These are phyloP conservation scores for Gloeophyllum trabeum DNA, from an alignment of 768 basidiomycete species.

Conservation along the genomic window DNA sequence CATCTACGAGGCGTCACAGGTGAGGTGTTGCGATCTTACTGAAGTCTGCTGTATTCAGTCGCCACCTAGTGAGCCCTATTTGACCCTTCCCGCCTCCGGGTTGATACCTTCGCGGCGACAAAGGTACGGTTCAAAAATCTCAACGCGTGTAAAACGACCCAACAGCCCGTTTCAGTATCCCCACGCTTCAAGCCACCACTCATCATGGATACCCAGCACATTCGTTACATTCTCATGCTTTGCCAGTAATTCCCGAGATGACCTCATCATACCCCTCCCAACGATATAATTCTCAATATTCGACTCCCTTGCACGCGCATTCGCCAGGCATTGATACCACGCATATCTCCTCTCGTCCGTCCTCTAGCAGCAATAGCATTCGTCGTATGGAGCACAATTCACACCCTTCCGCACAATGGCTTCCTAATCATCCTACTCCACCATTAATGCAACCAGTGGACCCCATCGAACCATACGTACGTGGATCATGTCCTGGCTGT, in stretches of 20 bases:
- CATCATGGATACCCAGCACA: conserved; percentile 34
- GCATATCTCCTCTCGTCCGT: conserved; percentile 28
- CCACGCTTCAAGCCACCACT: too few species aligned
- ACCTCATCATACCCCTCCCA: conserved; percentile 32
- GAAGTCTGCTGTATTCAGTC: conserved; percentile 6
- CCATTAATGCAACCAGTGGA: conserved; percentile 33
- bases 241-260: conserved; percentile 53
- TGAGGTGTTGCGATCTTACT: conserved; percentile 8
- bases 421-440: conserved; percentile 31
- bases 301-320: conserved; percentile 20
- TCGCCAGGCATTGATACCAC: conserved; percentile 10
- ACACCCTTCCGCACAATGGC: conserved; percentile 36
- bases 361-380: conserved; percentile 14
- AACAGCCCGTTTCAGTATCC: too few species aligned
- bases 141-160: too few species aligned
- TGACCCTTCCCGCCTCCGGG: conserved; percentile 10
- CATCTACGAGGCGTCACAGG: conserved; percentile 31
- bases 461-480: conserved; percentile 56
- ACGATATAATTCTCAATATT: conserved; percentile 40
- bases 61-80: conserved; percentile 10
- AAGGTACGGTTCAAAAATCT: conserved; percentile 9
- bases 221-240: conserved; percentile 27
- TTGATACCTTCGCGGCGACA: conserved; percentile 7
- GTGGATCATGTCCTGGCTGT: conserved; percentile 14
- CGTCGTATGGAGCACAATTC: conserved; percentile 21